Base-by-base conservation (phyloP, 1,284 basidiomycete genomes). In the Melanopsichium pennsylvanicum region DNA sequence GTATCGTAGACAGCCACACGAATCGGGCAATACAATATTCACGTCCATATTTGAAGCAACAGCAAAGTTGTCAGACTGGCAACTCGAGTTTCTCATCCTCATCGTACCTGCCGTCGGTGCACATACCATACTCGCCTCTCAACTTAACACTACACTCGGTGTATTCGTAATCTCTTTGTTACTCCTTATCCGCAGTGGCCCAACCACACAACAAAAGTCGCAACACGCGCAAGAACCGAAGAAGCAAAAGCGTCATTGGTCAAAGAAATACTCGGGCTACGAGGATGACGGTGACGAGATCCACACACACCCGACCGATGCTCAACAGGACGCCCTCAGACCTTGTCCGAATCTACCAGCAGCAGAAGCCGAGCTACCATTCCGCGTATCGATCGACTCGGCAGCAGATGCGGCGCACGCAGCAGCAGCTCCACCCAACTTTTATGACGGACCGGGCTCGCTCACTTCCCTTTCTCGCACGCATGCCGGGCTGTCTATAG, bases 21-120 rank as follows among this genome's bases (percentile, higher is more conserved):
- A 46, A 16, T 34, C 49, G 2, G 15, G 16, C 8, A 35, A 29
- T 13, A 10, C 42, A 11, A 15, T 43, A 3, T 21, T 61, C 29
- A 27, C 29, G 12, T 6, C 31, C 2, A 9, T 43, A 4, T 18
- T 49, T 5, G 15, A 9, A 6, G 38, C 26, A 19, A 13, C 40
- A 4, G 43, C 13, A 7, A 45, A 7, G 25, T 10, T 66, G 13
- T 52, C 56, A 2, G 56, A 60, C 31, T 66, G 57, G 69, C 56
- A 62, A 42, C 44, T 84, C 18, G 88, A 93, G 80, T 92, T 87
- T 83, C 36, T 84, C 2, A 78, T 90, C 3, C 86, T 93, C 10
- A 85, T 89, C 19, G 57, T 91, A 0, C 93, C 93, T 0, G 84
- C 94, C 9, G 84, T 94, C 1, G 83, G 93, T 3, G 88, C 87